Conservation (phyloP, 352 stramenopile genomes). For the Detonula confervacea region DNA sequence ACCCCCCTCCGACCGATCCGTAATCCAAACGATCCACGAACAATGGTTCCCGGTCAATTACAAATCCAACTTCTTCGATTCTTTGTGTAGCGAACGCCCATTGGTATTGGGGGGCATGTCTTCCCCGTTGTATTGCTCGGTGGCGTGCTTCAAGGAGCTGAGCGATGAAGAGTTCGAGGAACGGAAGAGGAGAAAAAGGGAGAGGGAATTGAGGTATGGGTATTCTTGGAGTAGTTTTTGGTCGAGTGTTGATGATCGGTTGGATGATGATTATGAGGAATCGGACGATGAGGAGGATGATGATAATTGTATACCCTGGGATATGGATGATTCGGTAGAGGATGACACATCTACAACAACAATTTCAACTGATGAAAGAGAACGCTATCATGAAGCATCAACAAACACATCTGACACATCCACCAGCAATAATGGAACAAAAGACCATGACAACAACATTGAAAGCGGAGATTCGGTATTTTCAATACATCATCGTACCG, state of each 20-base stretch:
- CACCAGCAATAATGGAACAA: not conserved
- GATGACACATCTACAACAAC: not conserved
- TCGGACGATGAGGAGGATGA: conserved; percentile 12
- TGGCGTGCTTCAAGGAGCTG: conserved; percentile 77
- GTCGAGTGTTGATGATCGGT: not conserved
- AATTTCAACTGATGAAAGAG: not conserved
- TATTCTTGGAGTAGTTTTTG: not conserved
- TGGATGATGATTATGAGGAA: conserved; percentile 14
- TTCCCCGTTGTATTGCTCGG: conserved; percentile 89
- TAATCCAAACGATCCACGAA: conserved; percentile 93
- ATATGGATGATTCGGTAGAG: conserved; percentile 13
- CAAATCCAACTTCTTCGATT: conserved; percentile 95
- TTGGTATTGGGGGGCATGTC: conserved; percentile 87
- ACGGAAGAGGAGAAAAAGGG: not conserved
- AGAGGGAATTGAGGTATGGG: not conserved
- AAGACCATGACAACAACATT: conserved; percentile 1
- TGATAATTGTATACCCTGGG: conserved; percentile 44
- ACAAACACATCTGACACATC: not conserved
- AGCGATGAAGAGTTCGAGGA: conserved; percentile 37
- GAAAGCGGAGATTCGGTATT: conserved; percentile 11
- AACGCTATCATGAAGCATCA: not conserved
- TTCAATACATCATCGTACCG: conserved; percentile 14
- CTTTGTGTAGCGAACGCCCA: conserved; percentile 68
- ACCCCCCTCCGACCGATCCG: conserved; percentile 86
- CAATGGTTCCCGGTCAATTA: conserved; percentile 97